Base-by-base conservation (phyloP, 768 basidiomycete species). In the Leccinum olivaceopallidum region DNA sequence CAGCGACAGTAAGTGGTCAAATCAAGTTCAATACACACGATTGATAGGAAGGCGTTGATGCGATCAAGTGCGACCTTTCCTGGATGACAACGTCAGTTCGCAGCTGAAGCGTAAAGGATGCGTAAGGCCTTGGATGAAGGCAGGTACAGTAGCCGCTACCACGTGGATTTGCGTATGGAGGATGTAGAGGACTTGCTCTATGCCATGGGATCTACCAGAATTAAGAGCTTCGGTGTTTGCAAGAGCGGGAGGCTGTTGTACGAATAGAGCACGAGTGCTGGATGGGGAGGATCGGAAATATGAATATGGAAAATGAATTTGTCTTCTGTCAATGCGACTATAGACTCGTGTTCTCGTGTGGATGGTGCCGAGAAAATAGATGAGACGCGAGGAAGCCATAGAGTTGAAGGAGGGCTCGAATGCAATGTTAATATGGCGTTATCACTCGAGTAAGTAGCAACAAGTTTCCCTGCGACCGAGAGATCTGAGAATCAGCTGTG, bases 201-300 rank as follows among this genome's bases (percentile, higher is more conserved):
- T 9, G 86, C 87, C 92, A 94, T 94, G 0, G 92, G 92, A 70
- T 94, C 92, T 7, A 94, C 90, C 14, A 90, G 88, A 28, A 92
- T 69, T 28, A 94, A 86, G 61, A 85, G 77, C 55, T 77, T 75
- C 12, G 78, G 76, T 13, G 79, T 76, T 53, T 72, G 71, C 1
- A 77, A 60, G 10, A 88, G 75, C 0, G 90, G 88, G 4, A 92
- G 78, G 37, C 69, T 72, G 30, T 78, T 79, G 53, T 80, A 78
- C 14, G 84, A 82, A 58, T 80, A 69, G 9, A 90, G 64, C 18
- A 70, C 66, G 9, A 90, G 72, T 6, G 75, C 69, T 7, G 80
- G 76, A 39, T 67, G 42, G 26, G 68, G 77, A 60, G 52, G 73
- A 67, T 63, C 67, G 28, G 71, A 64, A 26, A 81, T 76, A 64